Conservation (phyloP, 441 rosid genomes). For the Populus trichocarpa region DNA sequence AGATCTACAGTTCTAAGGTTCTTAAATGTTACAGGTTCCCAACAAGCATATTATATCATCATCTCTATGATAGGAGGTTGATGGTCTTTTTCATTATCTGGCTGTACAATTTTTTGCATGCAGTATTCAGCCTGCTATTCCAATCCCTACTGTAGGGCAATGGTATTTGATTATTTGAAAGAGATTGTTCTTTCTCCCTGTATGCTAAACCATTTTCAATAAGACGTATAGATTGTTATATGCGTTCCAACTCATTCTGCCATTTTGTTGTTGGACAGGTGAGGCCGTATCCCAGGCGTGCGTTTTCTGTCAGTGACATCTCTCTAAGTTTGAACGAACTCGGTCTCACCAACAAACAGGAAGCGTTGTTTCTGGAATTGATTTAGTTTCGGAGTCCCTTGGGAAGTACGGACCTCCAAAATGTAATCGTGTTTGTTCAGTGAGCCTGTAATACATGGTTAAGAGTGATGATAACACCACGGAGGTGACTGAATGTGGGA, state of each 20-base stretch:
- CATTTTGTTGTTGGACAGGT: slow-evolving; percentile 48
- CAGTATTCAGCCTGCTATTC: too few species aligned
- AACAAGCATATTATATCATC: neutral
- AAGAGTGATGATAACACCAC: neutral
- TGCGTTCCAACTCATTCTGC: neutral
- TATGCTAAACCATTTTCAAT: neutral
- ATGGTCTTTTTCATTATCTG: neutral
- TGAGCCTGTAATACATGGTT: neutral
- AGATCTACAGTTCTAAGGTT: neutral
- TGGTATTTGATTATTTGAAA: neutral
- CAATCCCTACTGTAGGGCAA: too few species aligned
- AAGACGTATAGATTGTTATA: too few species aligned
- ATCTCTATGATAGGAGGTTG: neutral
- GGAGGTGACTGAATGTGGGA: neutral
- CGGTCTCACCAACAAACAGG: slow-evolving; percentile 73
- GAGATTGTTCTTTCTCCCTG: neutral
- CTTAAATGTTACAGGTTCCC: neutral
- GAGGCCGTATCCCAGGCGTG: slow-evolving; percentile 67
- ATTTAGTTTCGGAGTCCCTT: slow-evolving; percentile 28
- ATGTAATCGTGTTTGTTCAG: neutral
- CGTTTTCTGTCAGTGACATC: slow-evolving; percentile 43
- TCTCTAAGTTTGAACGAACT: slow-evolving; percentile 53
- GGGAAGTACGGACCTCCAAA: neutral
- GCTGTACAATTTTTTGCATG: neutral
- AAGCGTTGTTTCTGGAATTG: slow-evolving; percentile 71